Conservation (phyloP, 352 stramenopile species). For the Pythium aristosporum region DNA sequence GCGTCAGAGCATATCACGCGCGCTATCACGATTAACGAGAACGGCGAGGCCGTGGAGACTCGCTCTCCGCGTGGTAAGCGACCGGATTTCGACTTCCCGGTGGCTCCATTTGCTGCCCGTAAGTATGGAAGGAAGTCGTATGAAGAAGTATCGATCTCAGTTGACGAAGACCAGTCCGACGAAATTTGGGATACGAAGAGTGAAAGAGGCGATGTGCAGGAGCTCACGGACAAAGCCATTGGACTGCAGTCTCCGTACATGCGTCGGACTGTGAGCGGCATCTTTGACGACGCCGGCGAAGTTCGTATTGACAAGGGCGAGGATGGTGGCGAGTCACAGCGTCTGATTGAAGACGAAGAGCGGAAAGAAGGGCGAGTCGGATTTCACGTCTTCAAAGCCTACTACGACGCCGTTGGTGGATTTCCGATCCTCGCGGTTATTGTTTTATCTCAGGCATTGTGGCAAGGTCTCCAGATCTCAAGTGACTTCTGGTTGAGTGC, state of each 20-base stretch:
- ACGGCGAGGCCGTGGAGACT: not conserved
- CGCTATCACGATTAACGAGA: not conserved
- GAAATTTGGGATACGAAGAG: not conserved
- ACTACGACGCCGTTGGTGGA: conserved; percentile 5
- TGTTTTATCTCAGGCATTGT: too few relatives aligned
- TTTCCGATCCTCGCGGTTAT: conserved; percentile 19
- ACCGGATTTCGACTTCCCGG: not conserved
- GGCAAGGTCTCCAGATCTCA: too few relatives aligned
- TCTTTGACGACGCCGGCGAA: not conserved
- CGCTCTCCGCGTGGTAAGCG: not conserved
- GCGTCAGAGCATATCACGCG: conserved; percentile 48
- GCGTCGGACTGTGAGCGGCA: not conserved
- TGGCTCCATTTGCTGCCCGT: not conserved
- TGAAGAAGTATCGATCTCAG: not conserved
- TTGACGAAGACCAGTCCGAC: not conserved
- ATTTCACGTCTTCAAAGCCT: too few relatives aligned
- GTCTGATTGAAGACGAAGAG: not conserved
- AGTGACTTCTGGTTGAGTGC: too few relatives aligned
- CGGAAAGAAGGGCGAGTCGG: too few relatives aligned
- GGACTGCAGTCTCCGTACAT: conserved; percentile 4
- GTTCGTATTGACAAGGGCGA: not conserved
- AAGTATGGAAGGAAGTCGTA: not conserved
- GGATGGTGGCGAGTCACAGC: not conserved
- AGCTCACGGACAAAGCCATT: conserved; percentile 4
- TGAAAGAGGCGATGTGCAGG: not conserved